Base-by-base conservation (phyloP, 2,329 filamentous ascomycete genomes). In the Colletotrichum navitas region DNA sequence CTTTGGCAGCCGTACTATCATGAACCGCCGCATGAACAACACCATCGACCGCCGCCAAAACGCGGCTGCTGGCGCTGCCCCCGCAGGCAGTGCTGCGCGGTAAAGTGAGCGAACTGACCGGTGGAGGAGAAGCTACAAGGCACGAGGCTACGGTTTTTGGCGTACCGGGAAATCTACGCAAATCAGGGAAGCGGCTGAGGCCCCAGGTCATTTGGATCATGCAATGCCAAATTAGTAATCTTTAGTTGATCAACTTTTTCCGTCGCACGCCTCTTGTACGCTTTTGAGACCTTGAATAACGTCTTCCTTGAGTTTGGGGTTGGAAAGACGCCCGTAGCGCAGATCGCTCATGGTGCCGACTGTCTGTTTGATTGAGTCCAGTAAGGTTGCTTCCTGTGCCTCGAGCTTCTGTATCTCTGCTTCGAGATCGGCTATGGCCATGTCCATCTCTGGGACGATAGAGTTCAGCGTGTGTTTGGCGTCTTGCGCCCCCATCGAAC, bases 321-420 rank as follows among this genome's bases (percentile, higher is more conserved):
- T 92, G 45, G 88, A 86, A 69, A 96, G 87, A 66, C 90, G 91
- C 47, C 94, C 94, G 77, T 96, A 95, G 56, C 93, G 90, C 66
- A 97, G 85, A 80, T 97, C 93, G 80, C 94, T 97, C 79, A 97
- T 83, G 59, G 88, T 89, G 41, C 92, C 92, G 21, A 96, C 87
- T 0, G 87, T 91, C 67, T 89, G 86, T 74, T 87, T 86, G 63
- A 96, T 87, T 14, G 89, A 87, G 5, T 87, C 84, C 7, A 92
- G 80, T 3, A 94, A 82, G 1, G 80, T 79, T 0, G 85, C 84
- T 64, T 92, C 89, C 75, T 95, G 91, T 43, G 87, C 83, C 75
- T 93, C 88, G 5, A 95, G 84, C 49, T 83, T 84, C 69, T 85
- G 83, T 66, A 95, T 89, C 77, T 96, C 92, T 26, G 85, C 85